Evolutionary conservation across 306 rosid species (phyloP).

Genomic region (Fagus crenata): DNA sequence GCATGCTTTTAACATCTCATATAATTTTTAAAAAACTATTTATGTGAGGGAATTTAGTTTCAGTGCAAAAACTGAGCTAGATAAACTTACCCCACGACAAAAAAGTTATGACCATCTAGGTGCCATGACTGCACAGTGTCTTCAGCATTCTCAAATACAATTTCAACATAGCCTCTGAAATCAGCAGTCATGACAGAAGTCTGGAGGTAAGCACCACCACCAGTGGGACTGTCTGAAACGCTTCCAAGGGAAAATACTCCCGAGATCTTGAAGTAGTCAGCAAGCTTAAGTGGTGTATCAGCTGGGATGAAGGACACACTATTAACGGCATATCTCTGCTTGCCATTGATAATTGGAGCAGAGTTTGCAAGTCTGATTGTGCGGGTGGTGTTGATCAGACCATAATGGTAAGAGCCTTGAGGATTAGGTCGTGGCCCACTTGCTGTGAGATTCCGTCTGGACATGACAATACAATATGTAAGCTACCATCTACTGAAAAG

Average conservation of each 20-base stretch:
- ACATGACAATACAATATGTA: constrained; percentile 15
- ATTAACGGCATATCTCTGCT: constrained; percentile 80
- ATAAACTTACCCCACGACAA: constrained; percentile 74
- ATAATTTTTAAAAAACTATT: too few species aligned
- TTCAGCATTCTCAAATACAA: constrained; percentile 78
- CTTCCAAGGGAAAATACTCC: constrained; percentile 71
- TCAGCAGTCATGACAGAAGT: constrained; percentile 82
- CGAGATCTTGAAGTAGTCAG: constrained; percentile 73
- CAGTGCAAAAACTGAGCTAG: neutral
- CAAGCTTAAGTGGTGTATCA: constrained; percentile 87
- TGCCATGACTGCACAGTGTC: constrained; percentile 78
- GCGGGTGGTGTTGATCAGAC: constrained; percentile 65
- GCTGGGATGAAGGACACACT: constrained; percentile 70
- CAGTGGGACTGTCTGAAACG: constrained; percentile 59
- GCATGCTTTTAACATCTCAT: neutral
- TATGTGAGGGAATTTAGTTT: neutral
- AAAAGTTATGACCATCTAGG: constrained; percentile 71
- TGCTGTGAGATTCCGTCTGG: constrained; percentile 81
- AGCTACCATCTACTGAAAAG: neutral
- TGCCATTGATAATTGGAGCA: constrained; percentile 68
- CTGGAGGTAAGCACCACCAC: constrained; percentile 60
- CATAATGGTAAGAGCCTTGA: constrained; percentile 89
- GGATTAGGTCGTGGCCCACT: constrained; percentile 97
- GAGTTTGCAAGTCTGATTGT: constrained; percentile 69
- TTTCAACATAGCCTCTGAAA: constrained; percentile 58